Conservation (phyloP, 2,329 filamentous ascomycete species). For the Sclerotinia sclerotiorum region DNA sequence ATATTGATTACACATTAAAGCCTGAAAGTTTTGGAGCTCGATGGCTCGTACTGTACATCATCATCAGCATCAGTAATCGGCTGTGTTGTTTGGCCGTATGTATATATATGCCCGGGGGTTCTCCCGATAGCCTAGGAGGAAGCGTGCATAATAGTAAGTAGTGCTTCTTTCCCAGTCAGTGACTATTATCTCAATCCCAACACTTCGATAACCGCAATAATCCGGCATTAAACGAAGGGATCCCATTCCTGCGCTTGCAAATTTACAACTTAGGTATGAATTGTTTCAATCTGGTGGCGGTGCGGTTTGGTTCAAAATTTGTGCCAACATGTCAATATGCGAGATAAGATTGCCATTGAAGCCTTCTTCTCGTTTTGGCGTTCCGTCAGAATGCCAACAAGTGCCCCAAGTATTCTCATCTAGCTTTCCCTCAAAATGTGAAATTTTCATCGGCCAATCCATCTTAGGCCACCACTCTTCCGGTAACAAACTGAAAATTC, state of each 20-base stretch:
- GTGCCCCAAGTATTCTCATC: slow-evolving; percentile 38
- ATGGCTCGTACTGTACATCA: not conserved
- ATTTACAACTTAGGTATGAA: not conserved
- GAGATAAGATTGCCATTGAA: slow-evolving; percentile 25
- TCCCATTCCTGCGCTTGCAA: not conserved
- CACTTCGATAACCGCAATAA: not conserved
- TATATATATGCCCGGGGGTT: not conserved
- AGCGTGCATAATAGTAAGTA: not conserved
- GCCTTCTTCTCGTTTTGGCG: slow-evolving; percentile 27
- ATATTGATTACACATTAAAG: slow-evolving; percentile 15
- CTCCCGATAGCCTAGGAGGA: not conserved
- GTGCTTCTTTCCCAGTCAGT: not conserved
- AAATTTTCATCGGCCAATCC: slow-evolving; percentile 39
- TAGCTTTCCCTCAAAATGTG: slow-evolving; percentile 36
- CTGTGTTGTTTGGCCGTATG: not conserved
- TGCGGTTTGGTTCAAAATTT: slow-evolving; percentile 31
- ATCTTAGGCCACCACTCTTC: slow-evolving; percentile 39
- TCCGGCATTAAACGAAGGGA: not conserved
- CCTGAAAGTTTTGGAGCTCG: not conserved
- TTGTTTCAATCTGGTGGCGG: slow-evolving; percentile 33
- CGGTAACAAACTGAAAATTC: slow-evolving; percentile 42
- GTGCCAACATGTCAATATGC: slow-evolving; percentile 36
- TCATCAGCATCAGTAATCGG: not conserved
- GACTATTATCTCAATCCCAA: not conserved
- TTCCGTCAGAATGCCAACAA: slow-evolving; percentile 20